Base-by-base conservation (phyloP, 768 basidiomycete species). In the Mycena galopus region DNA sequence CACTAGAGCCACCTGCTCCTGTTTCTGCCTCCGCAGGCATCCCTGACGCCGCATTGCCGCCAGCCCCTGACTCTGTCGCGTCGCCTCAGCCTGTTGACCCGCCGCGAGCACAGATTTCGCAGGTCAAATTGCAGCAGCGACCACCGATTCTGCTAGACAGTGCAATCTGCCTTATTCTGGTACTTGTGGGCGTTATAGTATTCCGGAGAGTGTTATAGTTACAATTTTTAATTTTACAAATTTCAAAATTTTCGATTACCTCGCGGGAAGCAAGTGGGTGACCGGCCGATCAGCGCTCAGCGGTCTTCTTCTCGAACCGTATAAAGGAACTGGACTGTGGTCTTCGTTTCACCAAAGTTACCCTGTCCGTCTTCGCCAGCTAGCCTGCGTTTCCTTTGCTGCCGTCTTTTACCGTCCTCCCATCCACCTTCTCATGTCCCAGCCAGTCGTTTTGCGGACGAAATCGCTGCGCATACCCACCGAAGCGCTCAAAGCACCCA, bases 121-220 rank as follows among this genome's bases (percentile, higher is more conserved):
- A 14, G 53, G 29, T 29, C 19, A 58, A 63, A 25, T 57, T 75
- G 44, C 76, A 72, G 59, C 79, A 73, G 59, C 79, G 80, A 56
- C 90, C 93, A 27, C 93, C 93, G 27, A 78, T 94, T 29, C 80
- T 94, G 27, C 83, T 95, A 35, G 94, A 95, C 80, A 89, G 89
- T 14, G 90, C 91, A 32, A 95, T 95, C 71, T 91, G 92, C 79
- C 85, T 94, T 58, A 84, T 94, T 25, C 82, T 95, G 12, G 91
- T 92, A 17, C 81, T 94, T 68, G 86, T 91, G 58, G 88, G 92
- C 76, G 91, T 89, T 37, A 86, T 95, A 50, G 83, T 95, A 58
- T 93, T 88, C 75, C 87, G 91, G 70, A 86, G 93, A 78, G 81
- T 88, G 63, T 81, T 85, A 57, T 56, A 51, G 50, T 27, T 25